These are phyloP conservation scores for Rosa lucieae DNA, from an alignment of 306 rosid genomes.

Conservation along the genomic window DNA sequence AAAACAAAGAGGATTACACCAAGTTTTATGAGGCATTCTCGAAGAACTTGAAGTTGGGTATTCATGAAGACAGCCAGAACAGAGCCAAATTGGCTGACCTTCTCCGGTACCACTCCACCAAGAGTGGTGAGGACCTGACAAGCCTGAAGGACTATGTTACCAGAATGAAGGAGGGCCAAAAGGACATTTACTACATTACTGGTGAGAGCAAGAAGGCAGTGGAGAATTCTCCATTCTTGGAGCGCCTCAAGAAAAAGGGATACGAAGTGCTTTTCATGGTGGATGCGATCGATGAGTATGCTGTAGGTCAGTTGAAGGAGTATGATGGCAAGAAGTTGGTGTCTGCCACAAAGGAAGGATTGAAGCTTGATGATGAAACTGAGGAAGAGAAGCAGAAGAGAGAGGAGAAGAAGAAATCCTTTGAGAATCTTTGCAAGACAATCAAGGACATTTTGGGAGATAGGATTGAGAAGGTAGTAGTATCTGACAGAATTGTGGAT, in stretches of 20 bases:
- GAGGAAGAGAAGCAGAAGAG: slow-evolving; percentile 34
- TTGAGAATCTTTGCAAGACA: slow-evolving; percentile 31
- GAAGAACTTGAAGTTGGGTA: slow-evolving; percentile 34
- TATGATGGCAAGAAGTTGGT: slow-evolving; percentile 34
- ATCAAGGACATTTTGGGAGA: slow-evolving; percentile 34
- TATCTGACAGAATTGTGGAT: slow-evolving; percentile 16
- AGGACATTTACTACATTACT: slow-evolving; percentile 30
- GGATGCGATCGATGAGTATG: slow-evolving; percentile 36
- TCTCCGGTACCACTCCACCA: slow-evolving; percentile 32
- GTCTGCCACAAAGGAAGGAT: slow-evolving; percentile 36
- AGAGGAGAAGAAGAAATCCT: slow-evolving; percentile 22
- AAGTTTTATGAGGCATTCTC: slow-evolving; percentile 37
- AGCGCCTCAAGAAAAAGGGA: slow-evolving; percentile 32
- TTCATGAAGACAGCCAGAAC: slow-evolving; percentile 38
- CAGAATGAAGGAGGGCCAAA: slow-evolving; percentile 38
- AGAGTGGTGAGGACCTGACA: slow-evolving; percentile 37
- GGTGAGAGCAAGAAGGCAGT: slow-evolving; percentile 40
- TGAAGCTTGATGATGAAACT: slow-evolving; percentile 28
- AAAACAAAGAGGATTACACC: slow-evolving; percentile 31
- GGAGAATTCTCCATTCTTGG: slow-evolving; percentile 40
- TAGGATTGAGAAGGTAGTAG: slow-evolving; percentile 33
- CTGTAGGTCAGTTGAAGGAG: slow-evolving; percentile 30
- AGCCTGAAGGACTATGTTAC: slow-evolving; percentile 33
- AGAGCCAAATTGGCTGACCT: slow-evolving; percentile 33
- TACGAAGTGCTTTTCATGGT: slow-evolving; percentile 39